These are phyloP conservation scores for Lizonia empirigonia DNA, from an alignment of 2,329 filamentous ascomycete genomes.

Conservation along the genomic window DNA sequence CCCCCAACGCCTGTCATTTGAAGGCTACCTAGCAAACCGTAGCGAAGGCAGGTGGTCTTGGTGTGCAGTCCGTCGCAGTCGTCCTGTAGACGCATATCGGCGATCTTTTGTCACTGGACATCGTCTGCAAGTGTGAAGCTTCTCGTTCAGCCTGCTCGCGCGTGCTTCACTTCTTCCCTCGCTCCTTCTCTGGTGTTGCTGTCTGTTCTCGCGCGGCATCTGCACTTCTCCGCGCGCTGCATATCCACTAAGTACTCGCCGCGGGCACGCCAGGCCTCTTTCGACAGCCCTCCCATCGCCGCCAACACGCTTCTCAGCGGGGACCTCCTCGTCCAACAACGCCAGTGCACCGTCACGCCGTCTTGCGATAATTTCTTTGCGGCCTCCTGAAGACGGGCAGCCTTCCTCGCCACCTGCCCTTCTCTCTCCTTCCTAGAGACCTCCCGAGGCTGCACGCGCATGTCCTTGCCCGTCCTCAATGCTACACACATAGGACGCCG, in stretches of 20 bases:
- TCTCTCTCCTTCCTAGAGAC: conserved; percentile 3
- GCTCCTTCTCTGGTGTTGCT: conserved; percentile 1
- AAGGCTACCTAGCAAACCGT: conserved; percentile 10
- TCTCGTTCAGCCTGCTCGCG: neutral
- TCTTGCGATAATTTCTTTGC: conserved; percentile 8
- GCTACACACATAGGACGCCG: conserved; percentile 41
- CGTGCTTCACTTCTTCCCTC: neutral
- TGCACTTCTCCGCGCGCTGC: neutral
- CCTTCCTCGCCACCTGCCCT: conserved; percentile 5
- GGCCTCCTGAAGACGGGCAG: conserved; percentile 2
- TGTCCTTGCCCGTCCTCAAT: conserved; percentile 34
- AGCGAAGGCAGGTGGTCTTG: conserved; percentile 18
- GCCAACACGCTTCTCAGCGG: conserved; percentile 14
- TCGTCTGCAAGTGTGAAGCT: conserved; percentile 1
- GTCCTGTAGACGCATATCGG: conserved; percentile 2
- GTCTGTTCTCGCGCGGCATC: neutral
- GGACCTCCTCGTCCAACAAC: conserved; percentile 18
- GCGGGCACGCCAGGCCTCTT: conserved; percentile 9
- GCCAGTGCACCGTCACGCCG: conserved; percentile 18
- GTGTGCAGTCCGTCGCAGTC: conserved; percentile 1
- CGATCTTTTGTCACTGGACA: conserved; percentile 13
- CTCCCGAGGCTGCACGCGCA: conserved; percentile 24
- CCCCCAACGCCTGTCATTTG: conserved; percentile 15
- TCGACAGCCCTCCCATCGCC: conserved; percentile 14
- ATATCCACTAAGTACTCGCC: conserved; percentile 4